phyloP scores from a whole-genome alignment of 768 basidiomycete species.

The Kwoniella newhampshirensis region DNA sequence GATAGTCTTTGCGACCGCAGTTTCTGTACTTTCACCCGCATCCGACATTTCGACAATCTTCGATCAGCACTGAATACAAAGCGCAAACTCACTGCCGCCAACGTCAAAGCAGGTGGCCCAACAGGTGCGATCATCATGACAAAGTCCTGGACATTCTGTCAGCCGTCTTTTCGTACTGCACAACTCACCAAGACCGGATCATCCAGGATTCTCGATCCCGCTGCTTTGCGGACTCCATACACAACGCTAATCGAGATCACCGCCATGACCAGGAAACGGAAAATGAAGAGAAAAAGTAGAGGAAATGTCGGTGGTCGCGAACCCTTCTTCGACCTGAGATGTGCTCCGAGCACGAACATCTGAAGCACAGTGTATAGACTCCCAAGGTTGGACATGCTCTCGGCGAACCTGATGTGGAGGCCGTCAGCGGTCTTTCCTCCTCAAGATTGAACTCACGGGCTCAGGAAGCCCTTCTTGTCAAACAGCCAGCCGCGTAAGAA shows the following conservation, averaged over 20 bases:
- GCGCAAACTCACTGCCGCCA: constrained; percentile 43
- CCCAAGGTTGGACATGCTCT: constrained; percentile 41
- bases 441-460: constrained; percentile 25
- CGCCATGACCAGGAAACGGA: constrained; percentile 48
- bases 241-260: constrained; percentile 37
- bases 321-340: constrained; percentile 40
- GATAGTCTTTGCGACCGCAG: constrained; percentile 47
- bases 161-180: background rate
- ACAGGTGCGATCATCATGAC: constrained; percentile 45
- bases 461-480: constrained; percentile 32
- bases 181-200: constrained; percentile 43
- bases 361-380: constrained; percentile 49
- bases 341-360: constrained; percentile 50
- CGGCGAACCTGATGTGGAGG: constrained; percentile 29
- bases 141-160: constrained; percentile 40
- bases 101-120: constrained; percentile 51
- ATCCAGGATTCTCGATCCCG: constrained; percentile 27
- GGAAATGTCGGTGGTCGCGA: constrained; percentile 32
- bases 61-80: background rate
- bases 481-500: constrained; percentile 41
- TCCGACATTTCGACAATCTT: constrained; percentile 37
- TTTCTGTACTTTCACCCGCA: constrained; percentile 38
- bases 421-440: too few relatives aligned
- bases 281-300: constrained; percentile 44
- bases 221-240: constrained; percentile 24